These are phyloP conservation scores for Fraxinus albicans DNA, from an alignment of 305 asterid genomes.

Conservation along the genomic window DNA sequence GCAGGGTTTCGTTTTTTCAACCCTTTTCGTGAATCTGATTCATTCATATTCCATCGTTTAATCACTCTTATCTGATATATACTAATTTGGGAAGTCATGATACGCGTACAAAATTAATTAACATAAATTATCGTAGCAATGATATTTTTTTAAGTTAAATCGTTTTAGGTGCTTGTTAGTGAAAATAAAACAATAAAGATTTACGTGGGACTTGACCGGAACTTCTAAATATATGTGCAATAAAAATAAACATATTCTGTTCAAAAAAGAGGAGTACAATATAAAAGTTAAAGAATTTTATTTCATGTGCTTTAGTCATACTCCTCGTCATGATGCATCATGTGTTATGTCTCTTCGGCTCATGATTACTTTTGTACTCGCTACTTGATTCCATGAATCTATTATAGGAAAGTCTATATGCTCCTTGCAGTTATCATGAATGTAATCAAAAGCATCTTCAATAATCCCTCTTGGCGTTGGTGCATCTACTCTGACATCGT, in stretches of 20 bases:
- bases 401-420: background rate
- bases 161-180: background rate
- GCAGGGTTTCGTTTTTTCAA: slow-evolving; percentile 14
- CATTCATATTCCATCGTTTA: slow-evolving; percentile 15
- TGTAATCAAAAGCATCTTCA: background rate
- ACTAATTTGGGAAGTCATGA: background rate
- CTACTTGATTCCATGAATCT: background rate
- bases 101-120: background rate
- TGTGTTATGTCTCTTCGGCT: background rate
- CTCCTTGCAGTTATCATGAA: background rate
- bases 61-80: background rate
- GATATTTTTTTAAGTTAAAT: background rate
- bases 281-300: background rate
- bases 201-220: background rate
- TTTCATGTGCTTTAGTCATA: background rate
- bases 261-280: background rate
- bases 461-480: background rate
- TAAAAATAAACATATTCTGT: background rate
- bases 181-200: background rate
- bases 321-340: background rate
- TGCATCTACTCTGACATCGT: background rate
- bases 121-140: background rate
- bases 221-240: background rate
- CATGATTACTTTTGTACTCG: background rate
- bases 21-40: slow-evolving; percentile 30